phyloP scores from a whole-genome alignment of 2,329 filamentous ascomycete genomes.

The Cladophialophora bantiana region DNA sequence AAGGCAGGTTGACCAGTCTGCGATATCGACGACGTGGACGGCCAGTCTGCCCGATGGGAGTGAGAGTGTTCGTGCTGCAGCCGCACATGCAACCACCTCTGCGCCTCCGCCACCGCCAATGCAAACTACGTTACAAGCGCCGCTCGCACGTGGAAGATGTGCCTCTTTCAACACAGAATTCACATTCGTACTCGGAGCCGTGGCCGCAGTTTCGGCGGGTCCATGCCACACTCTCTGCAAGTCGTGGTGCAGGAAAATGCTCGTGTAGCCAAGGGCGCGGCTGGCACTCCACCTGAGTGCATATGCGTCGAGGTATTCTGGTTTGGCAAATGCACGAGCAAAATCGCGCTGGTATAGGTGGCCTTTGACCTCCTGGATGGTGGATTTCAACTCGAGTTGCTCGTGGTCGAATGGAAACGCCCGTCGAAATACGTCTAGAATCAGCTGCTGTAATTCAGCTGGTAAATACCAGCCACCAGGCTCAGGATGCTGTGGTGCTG shows the following conservation, averaged over 20 bases:
- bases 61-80: slow-evolving; percentile 24
- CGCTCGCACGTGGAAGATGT: slow-evolving; percentile 5
- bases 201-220: slow-evolving; percentile 18
- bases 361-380: slow-evolving; percentile 82
- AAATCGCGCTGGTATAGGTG: slow-evolving; percentile 90
- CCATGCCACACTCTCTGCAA: slow-evolving; percentile 28
- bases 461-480: slow-evolving; percentile 47
- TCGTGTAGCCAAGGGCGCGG: slow-evolving; percentile 80
- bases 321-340: slow-evolving; percentile 74
- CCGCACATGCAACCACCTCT: slow-evolving; percentile 70
- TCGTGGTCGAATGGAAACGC: slow-evolving; percentile 62
- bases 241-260: slow-evolving; percentile 53
- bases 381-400: slow-evolving; percentile 55
- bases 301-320: slow-evolving; percentile 79
- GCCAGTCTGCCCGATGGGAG: slow-evolving; percentile 36
- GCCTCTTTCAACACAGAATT: not conserved
- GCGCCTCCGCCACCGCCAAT: slow-evolving; percentile 71
- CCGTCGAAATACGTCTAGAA: slow-evolving; percentile 75
- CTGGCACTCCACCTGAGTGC: slow-evolving; percentile 90
- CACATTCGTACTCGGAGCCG: not conserved
- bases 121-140: slow-evolving; percentile 57
- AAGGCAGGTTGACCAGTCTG: slow-evolving; percentile 74
- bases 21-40: slow-evolving; percentile 79
- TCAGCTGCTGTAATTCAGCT: slow-evolving; percentile 67
- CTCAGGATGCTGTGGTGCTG: slow-evolving; percentile 14